These are phyloP conservation scores for Niebla homalea DNA, from an alignment of 495 filamentous ascomycete genomes.

Conservation along the genomic window DNA sequence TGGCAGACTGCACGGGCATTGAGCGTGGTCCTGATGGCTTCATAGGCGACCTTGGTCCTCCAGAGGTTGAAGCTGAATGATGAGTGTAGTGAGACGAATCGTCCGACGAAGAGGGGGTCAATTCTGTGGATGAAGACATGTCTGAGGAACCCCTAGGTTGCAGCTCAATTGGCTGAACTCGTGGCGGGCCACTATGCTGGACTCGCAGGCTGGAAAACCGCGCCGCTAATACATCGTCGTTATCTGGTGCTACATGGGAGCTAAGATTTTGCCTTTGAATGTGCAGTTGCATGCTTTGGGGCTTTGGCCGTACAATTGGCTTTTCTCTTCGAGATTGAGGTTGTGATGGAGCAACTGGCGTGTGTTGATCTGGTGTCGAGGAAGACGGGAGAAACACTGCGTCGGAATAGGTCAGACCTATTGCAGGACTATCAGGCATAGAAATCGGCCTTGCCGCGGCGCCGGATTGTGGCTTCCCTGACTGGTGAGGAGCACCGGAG, in stretches of 20 bases:
- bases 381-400: not conserved
- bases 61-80: conserved; percentile 14
- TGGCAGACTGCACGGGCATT: conserved; percentile 35
- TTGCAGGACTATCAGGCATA: conserved; percentile 16
- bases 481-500: not conserved
- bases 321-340: conserved; percentile 21
- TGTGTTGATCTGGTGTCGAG: not conserved
- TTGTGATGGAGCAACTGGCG: not conserved
- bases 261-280: conserved; percentile 19
- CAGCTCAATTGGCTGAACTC: not conserved
- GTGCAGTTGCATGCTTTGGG: conserved; percentile 44
- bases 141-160: not conserved
- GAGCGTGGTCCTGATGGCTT: conserved; percentile 42
- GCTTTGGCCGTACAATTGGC: conserved; percentile 50
- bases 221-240: conserved; percentile 33
- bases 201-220: conserved; percentile 47
- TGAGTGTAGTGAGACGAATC: conserved; percentile 21
- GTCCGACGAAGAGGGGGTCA: conserved; percentile 21
- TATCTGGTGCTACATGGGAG: not conserved
- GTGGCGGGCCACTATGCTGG: conserved; percentile 9
- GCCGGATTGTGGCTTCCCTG: not conserved
- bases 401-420: not conserved
- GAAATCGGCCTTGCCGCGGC: conserved; percentile 14
- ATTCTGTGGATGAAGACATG: conserved; percentile 23
- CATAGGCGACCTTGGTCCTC: conserved; percentile 12